Percentiles rank a stretch among this genome's conserved stretches.
phyloP scores from a whole-genome alignment of 441 rosid species.

The Mallotus japonicus region DNA sequence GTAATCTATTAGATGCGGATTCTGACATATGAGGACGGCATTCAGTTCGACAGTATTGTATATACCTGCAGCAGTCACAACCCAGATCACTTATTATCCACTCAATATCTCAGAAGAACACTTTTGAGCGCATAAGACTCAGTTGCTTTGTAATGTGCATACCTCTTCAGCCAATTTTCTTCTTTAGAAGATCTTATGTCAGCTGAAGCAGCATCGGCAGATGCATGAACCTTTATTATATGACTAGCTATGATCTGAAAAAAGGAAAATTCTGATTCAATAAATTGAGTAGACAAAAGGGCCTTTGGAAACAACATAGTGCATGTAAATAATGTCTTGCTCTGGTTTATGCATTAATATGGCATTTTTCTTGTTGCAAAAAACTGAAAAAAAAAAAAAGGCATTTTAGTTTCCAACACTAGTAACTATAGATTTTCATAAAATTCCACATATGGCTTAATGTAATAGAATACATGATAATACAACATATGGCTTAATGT shows the following conservation, averaged over 20 bases:
- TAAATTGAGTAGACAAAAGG: neutral
- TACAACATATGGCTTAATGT: neutral
- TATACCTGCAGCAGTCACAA: slow-evolving; percentile 49
- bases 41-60: slow-evolving; percentile 76
- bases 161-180: slow-evolving; percentile 98
- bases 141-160: slow-evolving; percentile 17
- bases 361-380: too few relatives aligned
- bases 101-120: slow-evolving; percentile 15
- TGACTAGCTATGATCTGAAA: slow-evolving; percentile 88
- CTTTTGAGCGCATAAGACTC: neutral
- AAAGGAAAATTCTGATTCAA: slow-evolving; percentile 19
- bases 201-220: slow-evolving; percentile 57
- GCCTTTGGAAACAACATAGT: slow-evolving; percentile 11
- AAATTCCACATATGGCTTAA: neutral
- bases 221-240: slow-evolving; percentile 91
- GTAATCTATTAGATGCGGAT: slow-evolving; percentile 65
- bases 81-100: slow-evolving; percentile 26
- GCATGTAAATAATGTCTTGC: neutral
- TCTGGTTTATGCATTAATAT: neutral
- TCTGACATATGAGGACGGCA: slow-evolving; percentile 89
- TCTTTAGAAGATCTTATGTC: slow-evolving; percentile 61
- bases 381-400: too few relatives aligned
- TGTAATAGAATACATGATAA: neutral
- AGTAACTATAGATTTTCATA: neutral
- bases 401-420: neutral